Conservation (phyloP, 2,329 filamentous ascomycete genomes). For the Geosmithia putterillii region DNA sequence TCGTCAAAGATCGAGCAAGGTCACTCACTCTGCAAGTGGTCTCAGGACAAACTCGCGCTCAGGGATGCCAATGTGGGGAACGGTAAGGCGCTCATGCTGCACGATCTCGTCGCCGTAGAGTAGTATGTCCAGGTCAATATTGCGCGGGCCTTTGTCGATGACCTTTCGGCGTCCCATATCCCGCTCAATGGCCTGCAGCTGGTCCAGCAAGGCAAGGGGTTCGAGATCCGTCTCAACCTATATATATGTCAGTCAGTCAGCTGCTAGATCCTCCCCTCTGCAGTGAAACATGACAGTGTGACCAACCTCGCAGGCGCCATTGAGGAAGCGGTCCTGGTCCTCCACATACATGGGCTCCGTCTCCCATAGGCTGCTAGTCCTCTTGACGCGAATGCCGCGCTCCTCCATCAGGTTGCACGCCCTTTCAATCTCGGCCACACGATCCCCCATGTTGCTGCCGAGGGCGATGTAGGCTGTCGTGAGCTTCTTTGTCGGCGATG, state of each 20-base stretch:
- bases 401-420: slow-evolving; percentile 70
- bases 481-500: slow-evolving; percentile 5
- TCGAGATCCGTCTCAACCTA: slow-evolving; percentile 71
- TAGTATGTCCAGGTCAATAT: slow-evolving; percentile 88
- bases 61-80: slow-evolving; percentile 75
- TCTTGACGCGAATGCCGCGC: slow-evolving; percentile 58
- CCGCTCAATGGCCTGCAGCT: slow-evolving; percentile 74
- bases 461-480: slow-evolving; percentile 67
- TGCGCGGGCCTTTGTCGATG: slow-evolving; percentile 86
- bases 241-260: not conserved
- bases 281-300: not conserved
- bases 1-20: too few species aligned
- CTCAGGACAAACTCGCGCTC: slow-evolving; percentile 91
- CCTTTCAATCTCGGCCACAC: slow-evolving; percentile 71
- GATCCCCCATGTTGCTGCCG: slow-evolving; percentile 85
- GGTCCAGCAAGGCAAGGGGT: slow-evolving; percentile 65
- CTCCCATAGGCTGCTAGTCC: slow-evolving; percentile 85
- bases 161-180: slow-evolving; percentile 68
- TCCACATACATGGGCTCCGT: slow-evolving; percentile 94
- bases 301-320: slow-evolving; percentile 82
- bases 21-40: slow-evolving; percentile 63
- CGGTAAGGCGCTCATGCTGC: slow-evolving; percentile 58
- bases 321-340: slow-evolving; percentile 80
- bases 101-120: slow-evolving; percentile 61
- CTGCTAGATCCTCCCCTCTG: too few species aligned